Percentiles rank a stretch among this genome's conserved stretches.
Conservation (phyloP, 202 grass and related monocot genomes). For the Bolboschoenoplectus hybrid region DNA sequence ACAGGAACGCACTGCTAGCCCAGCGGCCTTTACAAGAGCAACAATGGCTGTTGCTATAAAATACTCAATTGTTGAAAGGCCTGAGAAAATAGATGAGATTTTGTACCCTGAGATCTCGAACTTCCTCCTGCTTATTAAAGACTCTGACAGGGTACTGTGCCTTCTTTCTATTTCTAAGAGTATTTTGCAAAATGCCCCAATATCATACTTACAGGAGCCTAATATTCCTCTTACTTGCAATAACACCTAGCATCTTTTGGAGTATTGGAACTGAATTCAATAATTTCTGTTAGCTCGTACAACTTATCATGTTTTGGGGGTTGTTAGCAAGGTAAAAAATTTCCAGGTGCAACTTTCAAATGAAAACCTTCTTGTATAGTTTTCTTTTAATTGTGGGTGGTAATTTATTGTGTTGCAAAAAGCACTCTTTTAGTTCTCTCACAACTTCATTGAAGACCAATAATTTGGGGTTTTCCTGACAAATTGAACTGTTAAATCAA, state of each 20-base stretch:
- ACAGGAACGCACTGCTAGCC: slow-evolving; percentile 79
- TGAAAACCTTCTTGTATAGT: no score
- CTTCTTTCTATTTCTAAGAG: background rate
- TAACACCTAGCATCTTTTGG: no score
- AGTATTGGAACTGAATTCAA: no score
- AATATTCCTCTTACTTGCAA: no score
- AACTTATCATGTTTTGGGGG: no score
- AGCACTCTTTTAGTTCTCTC: background rate
- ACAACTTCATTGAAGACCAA: background rate
- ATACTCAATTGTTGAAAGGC: slow-evolving; percentile 96
- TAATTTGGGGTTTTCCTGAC: background rate
- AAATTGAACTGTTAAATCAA: slow-evolving; percentile 13
- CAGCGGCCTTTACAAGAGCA: slow-evolving; percentile 88
- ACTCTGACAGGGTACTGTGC: slow-evolving; percentile 75
- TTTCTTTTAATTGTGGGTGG: no score
- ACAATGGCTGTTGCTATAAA: slow-evolving; percentile 97
- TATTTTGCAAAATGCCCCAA: background rate
- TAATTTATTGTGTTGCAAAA: no score
- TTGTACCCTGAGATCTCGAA: slow-evolving; percentile 82
- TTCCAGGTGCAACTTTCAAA: no score
- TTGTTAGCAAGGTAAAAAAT: no score
- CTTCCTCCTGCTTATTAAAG: slow-evolving; percentile 97
- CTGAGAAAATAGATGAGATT: slow-evolving; percentile 93
- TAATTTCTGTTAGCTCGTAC: no score
- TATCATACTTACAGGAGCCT: background rate